phyloP scores from a whole-genome alignment of 192 early-diverging fungal species.

The Martensiomyces pterosporus region DNA sequence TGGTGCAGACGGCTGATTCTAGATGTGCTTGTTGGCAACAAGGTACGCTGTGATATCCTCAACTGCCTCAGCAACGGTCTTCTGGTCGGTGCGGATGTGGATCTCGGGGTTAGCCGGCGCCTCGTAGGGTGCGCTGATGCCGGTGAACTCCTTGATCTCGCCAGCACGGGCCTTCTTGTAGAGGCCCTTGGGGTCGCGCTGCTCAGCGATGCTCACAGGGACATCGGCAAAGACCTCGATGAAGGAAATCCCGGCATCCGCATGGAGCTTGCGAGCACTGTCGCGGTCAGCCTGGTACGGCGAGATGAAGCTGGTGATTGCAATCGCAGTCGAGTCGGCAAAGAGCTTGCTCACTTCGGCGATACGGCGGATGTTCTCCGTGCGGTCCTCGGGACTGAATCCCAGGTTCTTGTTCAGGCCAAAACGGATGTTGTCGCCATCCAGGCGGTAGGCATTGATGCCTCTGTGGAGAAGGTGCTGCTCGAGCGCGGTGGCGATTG shows the following conservation, averaged over 20 bases:
- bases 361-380: conserved; percentile 94
- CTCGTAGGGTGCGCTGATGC: conserved; percentile 90
- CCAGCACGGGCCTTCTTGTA: conserved; percentile 95
- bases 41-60: conserved; percentile 35
- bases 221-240: conserved; percentile 87
- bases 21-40: conserved; percentile 22
- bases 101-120: conserved; percentile 78
- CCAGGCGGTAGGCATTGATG: conserved; percentile 81
- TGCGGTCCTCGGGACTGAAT: conserved; percentile 85
- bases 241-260: conserved; percentile 74
- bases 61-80: conserved; percentile 55
- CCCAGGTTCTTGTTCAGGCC: conserved; percentile 94
- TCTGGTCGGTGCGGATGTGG: conserved; percentile 75
- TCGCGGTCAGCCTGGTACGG: conserved; percentile 83
- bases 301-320: conserved; percentile 88
- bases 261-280: conserved; percentile 71
- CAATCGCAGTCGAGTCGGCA: conserved; percentile 76
- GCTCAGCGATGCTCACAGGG: conserved; percentile 79
- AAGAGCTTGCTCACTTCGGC: conserved; percentile 85
- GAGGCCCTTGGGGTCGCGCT: conserved; percentile 91
- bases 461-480: conserved; percentile 75
- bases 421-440: conserved; percentile 97
- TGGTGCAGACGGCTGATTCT: background rate
- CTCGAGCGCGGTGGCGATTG: conserved; percentile 85
- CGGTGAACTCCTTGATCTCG: conserved; percentile 95